Evolutionary conservation across 768 basidiomycete genomes (phyloP).

Genomic region (Leccinum obscurum): DNA sequence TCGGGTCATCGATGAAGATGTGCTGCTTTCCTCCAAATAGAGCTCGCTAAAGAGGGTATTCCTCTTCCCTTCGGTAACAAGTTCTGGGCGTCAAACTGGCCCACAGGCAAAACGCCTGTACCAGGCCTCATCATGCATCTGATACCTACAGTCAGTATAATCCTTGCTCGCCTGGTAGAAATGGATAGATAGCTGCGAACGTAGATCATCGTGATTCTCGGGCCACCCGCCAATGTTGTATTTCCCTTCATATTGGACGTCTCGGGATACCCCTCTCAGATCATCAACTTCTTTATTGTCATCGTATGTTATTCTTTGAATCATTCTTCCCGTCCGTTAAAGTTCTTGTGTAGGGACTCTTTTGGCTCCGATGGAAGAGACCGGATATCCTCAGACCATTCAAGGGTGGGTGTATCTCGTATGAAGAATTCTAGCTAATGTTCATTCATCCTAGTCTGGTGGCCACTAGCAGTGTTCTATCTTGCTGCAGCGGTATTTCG

Average conservation of each 20-base stretch:
- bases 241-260: conserved; percentile 64
- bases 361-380: conserved; percentile 54
- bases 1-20: background rate
- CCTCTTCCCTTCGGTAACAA: conserved; percentile 58
- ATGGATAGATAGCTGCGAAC: conserved; percentile 1
- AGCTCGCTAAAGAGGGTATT: conserved; percentile 63
- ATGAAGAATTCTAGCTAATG: conserved; percentile 5
- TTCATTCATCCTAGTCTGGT: conserved; percentile 43
- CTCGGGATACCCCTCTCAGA: conserved; percentile 47
- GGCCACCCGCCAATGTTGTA: conserved; percentile 48
- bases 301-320: conserved; percentile 40
- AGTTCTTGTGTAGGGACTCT: conserved; percentile 43
- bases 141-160: conserved; percentile 45
- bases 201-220: conserved; percentile 52
- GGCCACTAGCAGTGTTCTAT: conserved; percentile 55
- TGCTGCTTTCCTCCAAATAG: conserved; percentile 22
- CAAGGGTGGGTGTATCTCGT: conserved; percentile 37
- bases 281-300: conserved; percentile 56
- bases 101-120: conserved; percentile 52
- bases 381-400: conserved; percentile 52
- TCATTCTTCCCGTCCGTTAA: conserved; percentile 7
- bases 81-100: conserved; percentile 65
- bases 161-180: background rate
- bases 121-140: conserved; percentile 56
- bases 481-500: conserved; percentile 50